Base-by-base conservation (phyloP, 371 early-diverging fungal genomes). In the Funneliformis caledonium region DNA sequence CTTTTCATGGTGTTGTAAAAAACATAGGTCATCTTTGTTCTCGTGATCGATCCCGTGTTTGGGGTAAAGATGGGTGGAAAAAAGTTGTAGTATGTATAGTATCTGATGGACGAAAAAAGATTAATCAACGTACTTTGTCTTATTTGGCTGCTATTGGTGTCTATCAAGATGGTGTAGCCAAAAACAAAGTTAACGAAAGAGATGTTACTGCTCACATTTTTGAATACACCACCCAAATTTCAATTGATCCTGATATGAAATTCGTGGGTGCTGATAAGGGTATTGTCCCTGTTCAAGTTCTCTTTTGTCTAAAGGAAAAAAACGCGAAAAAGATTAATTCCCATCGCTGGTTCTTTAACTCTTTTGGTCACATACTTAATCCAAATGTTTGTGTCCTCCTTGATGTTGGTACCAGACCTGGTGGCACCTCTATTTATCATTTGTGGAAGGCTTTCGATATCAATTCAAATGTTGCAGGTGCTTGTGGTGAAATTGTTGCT, bases 261-360 rank as follows among this genome's bases (percentile, higher is more conserved):
- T 88, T 93, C 82, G 86, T 88, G 72, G 92, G 93, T 12, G 91
- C 91, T 43, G 87, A 91, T 72, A 87, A 92, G 76, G 92, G 88
- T n/a, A 90, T 92, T 84, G 93, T 95, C 5, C 98, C 98, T 2
- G 89, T 94, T 45, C 98, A 97, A 87, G 91, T 97, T 52, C 79
- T 97, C 48, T 97, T 97, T 83, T 95, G 95, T 80, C 86, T 97
- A 52, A 97, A 97, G 86, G 96, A 96, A 86, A 93, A 94, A 85
- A 95, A 94, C 82, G 90, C 89, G 75, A 92, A 94, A 76, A 94
- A 96, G 87, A 94, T 97, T 88, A 97, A 97, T 86, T 96, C 96
- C 8, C 98, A 97, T 83, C 92, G 96, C n/a, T 97, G 98, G 98
- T 96, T 97, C 88, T 97, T 97, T 84, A 96, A 96, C 83, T 97